These are phyloP conservation scores for Globisporangium uncinulatum DNA, from an alignment of 352 stramenopile genomes.

Conservation along the genomic window DNA sequence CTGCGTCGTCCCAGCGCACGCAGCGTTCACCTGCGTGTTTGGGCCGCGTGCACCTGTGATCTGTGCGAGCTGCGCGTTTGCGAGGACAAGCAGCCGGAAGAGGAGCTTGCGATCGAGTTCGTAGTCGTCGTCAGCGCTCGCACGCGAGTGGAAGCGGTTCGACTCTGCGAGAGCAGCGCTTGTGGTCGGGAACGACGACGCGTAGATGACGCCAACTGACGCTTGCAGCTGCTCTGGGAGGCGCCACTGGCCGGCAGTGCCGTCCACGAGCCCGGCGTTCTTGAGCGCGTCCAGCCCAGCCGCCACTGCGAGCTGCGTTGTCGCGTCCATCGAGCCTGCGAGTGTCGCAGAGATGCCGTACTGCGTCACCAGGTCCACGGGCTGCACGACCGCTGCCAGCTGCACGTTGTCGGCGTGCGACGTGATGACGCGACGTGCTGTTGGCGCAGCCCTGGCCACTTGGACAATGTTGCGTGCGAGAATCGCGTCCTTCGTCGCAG, in stretches of 20 bases:
- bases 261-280: slow-evolving; percentile 80
- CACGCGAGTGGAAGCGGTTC: slow-evolving; percentile 63
- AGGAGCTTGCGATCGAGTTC: slow-evolving; percentile 97
- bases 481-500: slow-evolving; percentile 73
- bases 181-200: slow-evolving; percentile 94
- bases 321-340: slow-evolving; percentile 92
- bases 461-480: slow-evolving; percentile 93
- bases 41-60: slow-evolving; percentile 91
- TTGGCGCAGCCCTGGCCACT: slow-evolving; percentile 35
- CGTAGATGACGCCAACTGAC: slow-evolving; percentile 93
- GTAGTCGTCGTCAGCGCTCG: slow-evolving; percentile 9
- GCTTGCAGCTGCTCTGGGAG: slow-evolving; percentile 84
- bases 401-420: slow-evolving; percentile 72
- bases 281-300: slow-evolving; percentile 94
- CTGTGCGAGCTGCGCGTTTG: slow-evolving; percentile 96
- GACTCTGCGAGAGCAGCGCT: slow-evolving; percentile 91
- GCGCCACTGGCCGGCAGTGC: slow-evolving; percentile 87
- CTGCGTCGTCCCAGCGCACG: slow-evolving; percentile 93
- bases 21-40: slow-evolving; percentile 96
- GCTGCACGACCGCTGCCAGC: slow-evolving; percentile 81
- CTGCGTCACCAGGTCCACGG: slow-evolving; percentile 57
- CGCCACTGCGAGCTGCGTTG: slow-evolving; percentile 92
- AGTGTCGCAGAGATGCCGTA: slow-evolving; percentile 89
- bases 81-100: slow-evolving; percentile 93
- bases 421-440: slow-evolving; percentile 35